Evolutionary conservation across 2,329 filamentous ascomycete genomes (phyloP), one percentile per base, ranked within the genome.

Genomic region (Apiospora kogelbergensis): DNA sequence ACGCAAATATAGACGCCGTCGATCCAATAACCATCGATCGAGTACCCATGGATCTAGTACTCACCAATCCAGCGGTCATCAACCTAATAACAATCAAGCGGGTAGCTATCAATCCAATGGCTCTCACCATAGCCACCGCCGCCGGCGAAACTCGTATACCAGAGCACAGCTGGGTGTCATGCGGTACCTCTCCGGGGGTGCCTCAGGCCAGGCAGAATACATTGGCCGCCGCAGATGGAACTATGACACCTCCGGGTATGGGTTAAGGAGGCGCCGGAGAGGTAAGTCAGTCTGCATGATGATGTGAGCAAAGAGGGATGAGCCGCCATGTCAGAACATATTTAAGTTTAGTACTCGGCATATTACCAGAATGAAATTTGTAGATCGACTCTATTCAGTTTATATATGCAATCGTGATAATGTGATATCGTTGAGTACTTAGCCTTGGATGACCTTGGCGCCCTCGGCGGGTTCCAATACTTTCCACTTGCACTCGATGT

Each of bases 401-500:
- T 37, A n/a, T 37, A 45, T 45, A 45, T 45, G 42, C 17, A 45
- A 30, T 7, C 11, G 30, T 13, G 9, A 1, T n/a, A 37, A 15
- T 42, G 17, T 42, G 2, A 3, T 42, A 2, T 37, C 17, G 9
- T n/a, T 41, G n/a, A 26, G 40, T 42, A 42, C 40, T 11, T 53
- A 46, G 30, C 57, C 67, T 67, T 68, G 71, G 68, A 74, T 75
- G 22, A 78, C 74, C 65, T 72, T 78, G 37, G 77, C 88, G 6
- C 93, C 94, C 76, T 96, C 90, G 0, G 95, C 95, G 10, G 94
- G 95, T 81, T 97, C 93, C 57, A 99, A 84, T 48, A 98, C 81
- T 80, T 92, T 92, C 94, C 95, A 98, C 73, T 90, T 85, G 81
- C 95, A 98, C 37, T 86, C 86, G 75, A 98, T 93, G 73, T 88